Evolutionary conservation across 2,329 filamentous ascomycete genomes (phyloP).

Genomic region (Cladosporium cucumerinum): DNA sequence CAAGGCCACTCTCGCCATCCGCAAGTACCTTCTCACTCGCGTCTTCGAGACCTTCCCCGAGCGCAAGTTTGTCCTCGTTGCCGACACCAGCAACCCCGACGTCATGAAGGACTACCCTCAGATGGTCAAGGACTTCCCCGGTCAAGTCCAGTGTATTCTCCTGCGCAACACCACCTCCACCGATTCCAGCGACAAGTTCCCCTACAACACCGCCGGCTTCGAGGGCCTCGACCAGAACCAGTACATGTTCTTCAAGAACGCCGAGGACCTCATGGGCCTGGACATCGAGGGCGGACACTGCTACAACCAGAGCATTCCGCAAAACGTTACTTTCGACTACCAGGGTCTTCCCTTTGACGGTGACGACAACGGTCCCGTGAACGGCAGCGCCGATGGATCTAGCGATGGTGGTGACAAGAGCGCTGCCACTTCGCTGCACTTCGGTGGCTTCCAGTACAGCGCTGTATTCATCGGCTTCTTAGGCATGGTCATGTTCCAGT

Average conservation of each 20-base stretch:
- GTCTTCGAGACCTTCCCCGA: conserved; percentile 72
- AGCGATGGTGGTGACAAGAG: neutral
- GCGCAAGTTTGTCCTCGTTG: conserved; percentile 72
- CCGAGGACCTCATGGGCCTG: conserved; percentile 64
- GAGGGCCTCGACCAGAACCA: conserved; percentile 60
- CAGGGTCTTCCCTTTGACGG: conserved; percentile 47
- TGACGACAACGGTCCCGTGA: conserved; percentile 13
- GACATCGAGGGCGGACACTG: conserved; percentile 68
- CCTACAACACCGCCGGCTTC: conserved; percentile 72
- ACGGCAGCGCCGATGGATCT: conserved; percentile 13
- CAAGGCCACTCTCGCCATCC: conserved; percentile 67
- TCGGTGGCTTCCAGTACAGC: conserved; percentile 5
- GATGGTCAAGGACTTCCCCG: conserved; percentile 63
- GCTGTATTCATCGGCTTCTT: conserved; percentile 2
- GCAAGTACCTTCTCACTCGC: conserved; percentile 65
- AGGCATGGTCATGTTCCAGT: conserved; percentile 10
- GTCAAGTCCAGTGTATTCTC: conserved; percentile 73
- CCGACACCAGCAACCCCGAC: conserved; percentile 73
- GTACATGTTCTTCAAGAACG: conserved; percentile 77
- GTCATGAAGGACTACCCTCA: conserved; percentile 58
- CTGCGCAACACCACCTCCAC: conserved; percentile 71
- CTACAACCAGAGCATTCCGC: conserved; percentile 59
- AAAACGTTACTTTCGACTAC: conserved; percentile 69
- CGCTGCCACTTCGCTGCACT: neutral
- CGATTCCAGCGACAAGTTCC: conserved; percentile 64